phyloP scores from a whole-genome alignment of 1,284 basidiomycete genomes.

The Phellinidium pouzarii region DNA sequence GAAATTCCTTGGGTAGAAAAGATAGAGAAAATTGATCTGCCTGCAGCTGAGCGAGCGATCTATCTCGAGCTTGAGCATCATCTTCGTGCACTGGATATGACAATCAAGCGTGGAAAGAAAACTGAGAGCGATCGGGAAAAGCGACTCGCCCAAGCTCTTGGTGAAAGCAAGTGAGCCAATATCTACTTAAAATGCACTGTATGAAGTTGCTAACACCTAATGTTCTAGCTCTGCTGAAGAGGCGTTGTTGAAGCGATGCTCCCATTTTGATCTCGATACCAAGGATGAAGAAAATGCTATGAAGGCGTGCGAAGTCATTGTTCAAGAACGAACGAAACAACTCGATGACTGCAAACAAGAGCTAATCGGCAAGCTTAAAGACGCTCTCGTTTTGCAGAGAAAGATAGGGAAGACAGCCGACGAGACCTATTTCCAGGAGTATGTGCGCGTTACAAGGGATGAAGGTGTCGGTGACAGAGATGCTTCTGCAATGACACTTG shows the following conservation, averaged over 20 bases:
- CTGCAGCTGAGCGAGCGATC: slow-evolving; percentile 91
- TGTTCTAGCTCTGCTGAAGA: slow-evolving; percentile 72
- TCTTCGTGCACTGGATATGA: slow-evolving; percentile 83
- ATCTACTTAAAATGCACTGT: not conserved
- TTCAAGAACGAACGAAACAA: slow-evolving; percentile 74
- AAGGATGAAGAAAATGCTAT: slow-evolving; percentile 71
- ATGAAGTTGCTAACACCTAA: slow-evolving; percentile 12
- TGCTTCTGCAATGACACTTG: slow-evolving; percentile 53
- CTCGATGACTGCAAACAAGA: slow-evolving; percentile 75
- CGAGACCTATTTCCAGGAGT: slow-evolving; percentile 78
- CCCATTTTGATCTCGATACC: slow-evolving; percentile 85
- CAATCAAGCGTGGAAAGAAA: slow-evolving; percentile 78
- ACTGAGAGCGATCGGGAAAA: slow-evolving; percentile 88
- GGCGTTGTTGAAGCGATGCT: slow-evolving; percentile 87
- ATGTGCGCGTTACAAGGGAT: slow-evolving; percentile 56
- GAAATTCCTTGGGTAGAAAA: slow-evolving; percentile 81
- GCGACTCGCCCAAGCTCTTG: slow-evolving; percentile 79
- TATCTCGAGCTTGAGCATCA: slow-evolving; percentile 96
- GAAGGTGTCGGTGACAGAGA: slow-evolving; percentile 74
- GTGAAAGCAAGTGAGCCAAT: slow-evolving; percentile 74
- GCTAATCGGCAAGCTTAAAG: slow-evolving; percentile 58
- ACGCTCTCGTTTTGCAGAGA: slow-evolving; percentile 62
- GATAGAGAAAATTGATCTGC: slow-evolving; percentile 65
- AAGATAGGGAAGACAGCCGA: slow-evolving; percentile 52
- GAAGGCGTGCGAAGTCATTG: slow-evolving; percentile 90